phyloP scores from a whole-genome alignment of 208 protist species.

The Herpetomonas tarakana region DNA sequence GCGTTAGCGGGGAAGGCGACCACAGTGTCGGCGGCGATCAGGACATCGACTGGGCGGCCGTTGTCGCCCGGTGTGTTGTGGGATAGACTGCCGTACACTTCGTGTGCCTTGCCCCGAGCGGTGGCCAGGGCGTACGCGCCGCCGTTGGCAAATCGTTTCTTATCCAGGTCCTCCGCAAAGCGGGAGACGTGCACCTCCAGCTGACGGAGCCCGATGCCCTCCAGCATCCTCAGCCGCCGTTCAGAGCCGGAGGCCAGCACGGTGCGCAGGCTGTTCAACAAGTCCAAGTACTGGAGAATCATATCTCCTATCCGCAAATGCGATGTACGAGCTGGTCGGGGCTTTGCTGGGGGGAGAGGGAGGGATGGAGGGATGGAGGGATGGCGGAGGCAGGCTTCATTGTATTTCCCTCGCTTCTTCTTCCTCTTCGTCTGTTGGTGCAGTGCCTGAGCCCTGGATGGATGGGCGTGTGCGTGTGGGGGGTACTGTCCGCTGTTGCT shows the following conservation, averaged over 20 bases:
- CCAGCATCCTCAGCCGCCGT: conserved; percentile 28
- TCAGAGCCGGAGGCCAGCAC: conserved; percentile 39
- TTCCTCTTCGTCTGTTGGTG: no score
- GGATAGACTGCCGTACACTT: conserved; percentile 10
- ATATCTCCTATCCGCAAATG: conserved; percentile 12
- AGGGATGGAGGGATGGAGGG: no score
- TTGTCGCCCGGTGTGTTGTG: not conserved
- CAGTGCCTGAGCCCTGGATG: no score
- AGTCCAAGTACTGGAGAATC: conserved; percentile 28
- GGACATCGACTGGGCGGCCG: conserved; percentile 19
- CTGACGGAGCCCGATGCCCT: conserved; percentile 18
- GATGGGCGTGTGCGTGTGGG: no score
- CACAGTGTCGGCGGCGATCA: conserved; percentile 41
- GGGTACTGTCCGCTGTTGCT: no score
- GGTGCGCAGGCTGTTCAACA: conserved; percentile 21
- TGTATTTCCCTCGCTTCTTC: no score
- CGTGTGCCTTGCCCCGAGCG: conserved; percentile 23
- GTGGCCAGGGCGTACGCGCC: conserved; percentile 32
- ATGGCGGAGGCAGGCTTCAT: no score
- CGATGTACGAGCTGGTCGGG: not conserved
- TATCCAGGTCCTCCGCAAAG: conserved; percentile 34
- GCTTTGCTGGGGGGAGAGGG: no score
- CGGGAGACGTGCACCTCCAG: conserved; percentile 21
- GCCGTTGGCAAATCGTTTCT: conserved; percentile 18
- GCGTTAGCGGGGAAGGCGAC: conserved; percentile 13